Evolutionary conservation across 1,139 yeast species (phyloP).

Genomic region (Yamadazyma dushanensis): DNA sequence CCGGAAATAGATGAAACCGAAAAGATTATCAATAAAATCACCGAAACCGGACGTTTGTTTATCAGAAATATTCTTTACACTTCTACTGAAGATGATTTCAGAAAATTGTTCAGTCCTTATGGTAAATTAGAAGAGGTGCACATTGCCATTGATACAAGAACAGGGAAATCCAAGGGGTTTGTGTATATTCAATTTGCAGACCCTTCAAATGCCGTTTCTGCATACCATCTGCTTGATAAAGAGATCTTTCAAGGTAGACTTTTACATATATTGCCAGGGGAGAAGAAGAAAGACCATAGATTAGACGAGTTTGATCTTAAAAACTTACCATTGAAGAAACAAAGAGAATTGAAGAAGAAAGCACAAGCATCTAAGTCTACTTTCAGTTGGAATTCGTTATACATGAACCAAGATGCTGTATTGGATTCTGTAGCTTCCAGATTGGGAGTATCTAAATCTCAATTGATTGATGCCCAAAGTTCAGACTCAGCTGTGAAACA

Average conservation of each 20-base stretch:
- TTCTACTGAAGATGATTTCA: slow-evolving; percentile 78
- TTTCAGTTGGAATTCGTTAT: slow-evolving; percentile 94
- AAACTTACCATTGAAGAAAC: slow-evolving; percentile 89
- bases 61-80: slow-evolving; percentile 82
- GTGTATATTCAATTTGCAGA: slow-evolving; percentile 76
- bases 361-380: slow-evolving; percentile 82
- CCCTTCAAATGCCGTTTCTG: slow-evolving; percentile 71
- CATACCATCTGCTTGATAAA: slow-evolving; percentile 75
- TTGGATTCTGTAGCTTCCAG: slow-evolving; percentile 84
- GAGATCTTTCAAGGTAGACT: slow-evolving; percentile 93
- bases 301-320: slow-evolving; percentile 88
- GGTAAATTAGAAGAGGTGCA: slow-evolving; percentile 80
- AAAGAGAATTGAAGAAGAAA: slow-evolving; percentile 78
- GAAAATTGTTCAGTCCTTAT: slow-evolving; percentile 51
- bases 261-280: slow-evolving; percentile 84
- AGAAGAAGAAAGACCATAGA: slow-evolving; percentile 72
- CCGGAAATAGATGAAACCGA: slow-evolving; percentile 27
- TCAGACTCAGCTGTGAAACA: slow-evolving; percentile 94
- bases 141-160: slow-evolving; percentile 85
- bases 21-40: slow-evolving; percentile 53
- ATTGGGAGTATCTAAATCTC: slow-evolving; percentile 80
- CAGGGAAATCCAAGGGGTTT: slow-evolving; percentile 90
- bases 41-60: slow-evolving; percentile 78
- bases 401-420: slow-evolving; percentile 89
- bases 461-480: slow-evolving; percentile 82